These are phyloP conservation scores for Trichomonas vaginalis DNA, from an alignment of 208 protist species.

Conservation along the genomic window DNA sequence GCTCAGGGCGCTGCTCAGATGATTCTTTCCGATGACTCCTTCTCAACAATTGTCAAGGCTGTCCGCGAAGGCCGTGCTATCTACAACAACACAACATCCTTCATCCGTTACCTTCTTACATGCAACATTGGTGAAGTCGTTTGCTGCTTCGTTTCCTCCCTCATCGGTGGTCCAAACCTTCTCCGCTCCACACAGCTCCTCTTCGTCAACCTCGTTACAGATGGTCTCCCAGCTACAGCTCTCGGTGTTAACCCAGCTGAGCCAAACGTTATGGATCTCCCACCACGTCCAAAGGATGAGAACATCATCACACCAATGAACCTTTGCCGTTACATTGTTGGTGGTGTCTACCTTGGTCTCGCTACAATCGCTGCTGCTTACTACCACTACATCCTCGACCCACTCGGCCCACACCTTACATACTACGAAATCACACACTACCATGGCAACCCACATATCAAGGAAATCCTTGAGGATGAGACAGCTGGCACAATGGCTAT, in stretches of 20 bases:
- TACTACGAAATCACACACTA: conserved; percentile 24
- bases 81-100: conserved; percentile 82
- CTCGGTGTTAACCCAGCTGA: conserved; percentile 64
- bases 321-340: conserved; percentile 36
- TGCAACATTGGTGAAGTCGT: conserved; percentile 82
- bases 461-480: conserved; percentile 16
- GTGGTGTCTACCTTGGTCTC: conserved; percentile 43
- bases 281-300: conserved; percentile 40
- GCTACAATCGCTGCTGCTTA: conserved; percentile 38
- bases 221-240: conserved; percentile 81
- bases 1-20: conserved; percentile 82
- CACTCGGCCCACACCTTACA: conserved; percentile 21
- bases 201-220: conserved; percentile 96
- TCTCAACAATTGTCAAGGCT: conserved; percentile 79
- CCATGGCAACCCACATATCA: background rate
- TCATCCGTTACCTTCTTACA: conserved; percentile 86
- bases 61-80: conserved; percentile 77
- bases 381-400: conserved; percentile 36
- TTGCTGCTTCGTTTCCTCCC: conserved; percentile 47
- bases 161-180: conserved; percentile 66
- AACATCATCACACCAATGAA: conserved; percentile 27
- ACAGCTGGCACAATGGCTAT: conserved; percentile 61
- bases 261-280: conserved; percentile 42
- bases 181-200: conserved; percentile 81
- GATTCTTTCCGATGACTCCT: conserved; percentile 63